Base-by-base conservation (phyloP, 805 yeast genomes). In the Sugiyamaella chiloensis region DNA sequence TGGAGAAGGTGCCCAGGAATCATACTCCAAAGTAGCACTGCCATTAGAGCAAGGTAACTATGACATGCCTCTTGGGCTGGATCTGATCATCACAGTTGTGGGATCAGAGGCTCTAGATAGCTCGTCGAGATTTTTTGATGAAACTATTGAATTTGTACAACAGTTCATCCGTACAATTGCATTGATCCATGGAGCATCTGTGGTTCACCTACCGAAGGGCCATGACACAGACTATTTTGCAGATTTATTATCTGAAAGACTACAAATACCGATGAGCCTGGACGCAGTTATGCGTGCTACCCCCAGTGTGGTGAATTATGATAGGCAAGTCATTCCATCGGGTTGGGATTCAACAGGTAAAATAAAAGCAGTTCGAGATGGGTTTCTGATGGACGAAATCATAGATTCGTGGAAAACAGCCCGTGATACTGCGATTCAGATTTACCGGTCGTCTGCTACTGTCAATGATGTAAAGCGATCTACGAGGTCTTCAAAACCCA, bases 331-430 rank as follows among this genome's bases (percentile, higher is more conserved):
- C 24, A 52, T 64, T 8, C 69, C 69, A 7, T 47, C 64, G 4
- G 69, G 69, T 14, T 65, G 69, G 69, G 69, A 65, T 45, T 59
- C 66, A 9, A 44, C 53, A 49, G 54, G 58, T 16, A 64, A 63
- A 39, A 65, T 65, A 11, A 43, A 43, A 24, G 54, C 61, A 2
- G 47, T 63, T n/a, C 45, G 52, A 17, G 59, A 52, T 17, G 56
- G 52, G 9, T 58, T 60, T 47, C 58, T 52, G 16, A 48, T 51
- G 11, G 47, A 51, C 5, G 57, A 51, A 16, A 51, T 56, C 6
- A 39, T 53, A 5, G 44, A 48, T 12, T 52, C 55, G 8, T 60
- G 65, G 66, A 27, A 20, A 5, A 23, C 42, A 4, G 32, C 24
- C 6, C 20, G 29, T 14, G 20, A 17, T 4, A 12, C 19, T 14